Conservation (phyloP, 257 asterid genomes). For the Penstemon newberryi region DNA sequence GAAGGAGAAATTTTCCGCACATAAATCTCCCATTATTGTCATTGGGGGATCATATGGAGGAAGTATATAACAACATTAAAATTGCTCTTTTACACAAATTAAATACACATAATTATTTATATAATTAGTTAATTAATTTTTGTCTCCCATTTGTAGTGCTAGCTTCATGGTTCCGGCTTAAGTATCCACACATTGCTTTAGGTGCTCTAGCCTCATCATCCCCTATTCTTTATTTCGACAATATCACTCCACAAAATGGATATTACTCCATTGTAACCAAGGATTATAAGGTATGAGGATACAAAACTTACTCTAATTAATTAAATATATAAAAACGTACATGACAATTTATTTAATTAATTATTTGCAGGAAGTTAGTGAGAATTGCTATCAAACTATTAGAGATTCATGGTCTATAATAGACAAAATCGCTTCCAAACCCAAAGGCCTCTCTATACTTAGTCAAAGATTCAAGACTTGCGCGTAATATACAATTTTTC, state of each 20-base stretch:
- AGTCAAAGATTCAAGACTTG: conserved; percentile 57
- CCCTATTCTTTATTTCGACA: conserved; percentile 74
- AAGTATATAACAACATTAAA: conserved; percentile 39
- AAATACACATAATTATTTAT: not conserved
- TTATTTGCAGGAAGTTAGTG: conserved; percentile 53
- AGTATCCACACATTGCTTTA: conserved; percentile 74
- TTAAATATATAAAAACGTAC: no score
- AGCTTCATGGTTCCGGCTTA: conserved; percentile 83
- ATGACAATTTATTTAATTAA: no score
- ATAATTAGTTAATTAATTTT: no score
- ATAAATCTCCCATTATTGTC: conserved; percentile 63
- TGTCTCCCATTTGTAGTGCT: conserved; percentile 43
- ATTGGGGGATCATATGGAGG: conserved; percentile 86
- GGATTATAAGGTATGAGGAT: conserved; percentile 52
- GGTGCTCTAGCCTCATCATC: conserved; percentile 89
- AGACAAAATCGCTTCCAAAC: conserved; percentile 52
- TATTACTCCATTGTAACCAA: conserved; percentile 48
- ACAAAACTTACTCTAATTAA: not conserved
- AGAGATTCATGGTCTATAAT: conserved; percentile 66
- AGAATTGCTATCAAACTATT: conserved; percentile 49
- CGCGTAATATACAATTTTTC: conserved; percentile 43
- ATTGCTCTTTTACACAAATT: not conserved
- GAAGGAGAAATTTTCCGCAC: conserved; percentile 46
- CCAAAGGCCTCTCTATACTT: conserved; percentile 55
- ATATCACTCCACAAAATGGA: conserved; percentile 64